Evolutionary conservation across 176 grass and related monocot genomes (phyloP).

Genomic region (Triticum timopheevii): DNA sequence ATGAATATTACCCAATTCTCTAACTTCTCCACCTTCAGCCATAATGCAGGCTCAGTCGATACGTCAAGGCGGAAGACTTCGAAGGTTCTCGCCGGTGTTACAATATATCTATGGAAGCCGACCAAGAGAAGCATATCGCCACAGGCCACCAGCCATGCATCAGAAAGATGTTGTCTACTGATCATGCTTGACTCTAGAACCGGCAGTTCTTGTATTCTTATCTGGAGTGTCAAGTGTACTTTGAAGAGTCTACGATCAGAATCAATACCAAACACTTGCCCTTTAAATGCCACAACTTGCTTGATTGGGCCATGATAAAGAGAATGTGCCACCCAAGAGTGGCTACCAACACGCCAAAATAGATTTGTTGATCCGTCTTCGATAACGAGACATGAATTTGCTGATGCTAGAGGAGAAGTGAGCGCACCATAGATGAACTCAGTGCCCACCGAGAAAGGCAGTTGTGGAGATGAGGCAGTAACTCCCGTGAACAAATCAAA

Average conservation of each 20-base stretch:
- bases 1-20: neutral
- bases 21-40: neutral
- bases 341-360: neutral
- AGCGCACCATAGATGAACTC: neutral
- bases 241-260: neutral
- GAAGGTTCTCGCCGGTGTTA: neutral
- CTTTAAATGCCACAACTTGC: neutral
- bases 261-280: neutral
- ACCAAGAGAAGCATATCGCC: conserved; percentile 5
- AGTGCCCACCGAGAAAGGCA: neutral
- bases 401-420: neutral
- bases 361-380: neutral
- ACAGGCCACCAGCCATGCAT: neutral
- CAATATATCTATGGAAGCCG: neutral
- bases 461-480: neutral
- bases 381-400: neutral
- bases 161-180: neutral
- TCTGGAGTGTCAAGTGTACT: neutral
- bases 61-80: neutral
- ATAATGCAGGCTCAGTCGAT: neutral
- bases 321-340: neutral
- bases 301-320: neutral
- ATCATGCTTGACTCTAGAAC: neutral
- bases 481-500: neutral
- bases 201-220: neutral